Evolutionary conservation across 768 basidiomycete species (phyloP).

Genomic region (Ramaria sp.): DNA sequence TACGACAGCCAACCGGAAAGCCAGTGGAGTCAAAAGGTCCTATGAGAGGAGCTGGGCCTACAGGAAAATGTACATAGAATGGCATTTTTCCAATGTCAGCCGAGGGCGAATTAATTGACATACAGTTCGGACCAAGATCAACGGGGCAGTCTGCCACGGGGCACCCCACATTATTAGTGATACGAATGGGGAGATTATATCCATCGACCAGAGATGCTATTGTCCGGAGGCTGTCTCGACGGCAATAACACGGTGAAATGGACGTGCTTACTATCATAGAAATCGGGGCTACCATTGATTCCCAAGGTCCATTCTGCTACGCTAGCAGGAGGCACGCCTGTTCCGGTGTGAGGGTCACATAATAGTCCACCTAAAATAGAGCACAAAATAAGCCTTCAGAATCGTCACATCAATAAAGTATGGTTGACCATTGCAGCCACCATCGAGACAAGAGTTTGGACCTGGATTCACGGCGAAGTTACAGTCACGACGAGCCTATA

Average conservation of each 20-base stretch:
- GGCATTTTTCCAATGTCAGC: too few species aligned
- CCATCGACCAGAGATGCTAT: slow-evolving; percentile 58
- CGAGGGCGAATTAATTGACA: background rate
- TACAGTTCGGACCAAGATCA: slow-evolving; percentile 51
- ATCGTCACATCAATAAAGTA: too few species aligned
- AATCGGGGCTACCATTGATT: slow-evolving; percentile 19
- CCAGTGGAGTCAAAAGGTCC: slow-evolving; percentile 46
- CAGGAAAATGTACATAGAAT: background rate
- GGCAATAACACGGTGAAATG: background rate
- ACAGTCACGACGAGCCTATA: slow-evolving; percentile 45
- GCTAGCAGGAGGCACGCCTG: slow-evolving; percentile 26
- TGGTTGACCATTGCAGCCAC: slow-evolving; percentile 50
- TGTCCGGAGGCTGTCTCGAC: background rate
- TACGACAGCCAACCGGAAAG: slow-evolving; percentile 49
- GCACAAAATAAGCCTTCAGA: background rate
- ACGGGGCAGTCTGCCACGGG: slow-evolving; percentile 46
- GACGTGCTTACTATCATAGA: slow-evolving; percentile 25
- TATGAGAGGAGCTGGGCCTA: slow-evolving; percentile 39
- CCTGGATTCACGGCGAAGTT: slow-evolving; percentile 45
- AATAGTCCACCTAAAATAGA: slow-evolving; percentile 35
- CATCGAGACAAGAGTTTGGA: slow-evolving; percentile 46
- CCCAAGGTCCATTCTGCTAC: slow-evolving; percentile 25
- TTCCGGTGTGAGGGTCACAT: slow-evolving; percentile 42
- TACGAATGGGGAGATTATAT: slow-evolving; percentile 41
- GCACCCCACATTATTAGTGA: slow-evolving; percentile 48